Evolutionary conservation across 768 basidiomycete genomes (phyloP), one percentile per base, ranked within the genome.

Genomic region (Hygrocybe punicea): DNA sequence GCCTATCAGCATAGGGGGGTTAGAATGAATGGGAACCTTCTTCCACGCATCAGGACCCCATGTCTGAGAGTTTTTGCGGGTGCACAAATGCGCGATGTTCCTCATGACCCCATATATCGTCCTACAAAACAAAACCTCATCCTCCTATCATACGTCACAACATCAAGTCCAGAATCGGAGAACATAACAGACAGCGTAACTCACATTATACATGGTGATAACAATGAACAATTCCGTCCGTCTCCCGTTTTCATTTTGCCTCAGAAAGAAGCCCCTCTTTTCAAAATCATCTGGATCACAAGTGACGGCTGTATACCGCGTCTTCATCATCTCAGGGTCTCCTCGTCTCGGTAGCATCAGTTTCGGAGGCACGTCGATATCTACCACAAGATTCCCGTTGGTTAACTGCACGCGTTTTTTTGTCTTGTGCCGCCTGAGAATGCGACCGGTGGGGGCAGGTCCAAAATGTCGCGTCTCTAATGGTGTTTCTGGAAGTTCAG

Each of bases 1-100:
- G 35, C 45, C 7, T 23, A 23, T 29, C 21, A 21, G 16, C 21
- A 51, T 16, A 59, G n/a, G 35, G n/a, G 14, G 7, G 48, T 29
- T 24, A 5, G 13, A 36, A 40, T 8, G n/a, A 34, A 45, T 17
- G 49, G 60, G 19, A 49, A 84, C 89, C 82, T 97, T 98, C 71
- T 98, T 93, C 96, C 96, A 98, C 4, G 93, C 89, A 45, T 96
- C 93, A 3, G 85, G 83, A 2, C 96, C 96, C 96, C 96, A 98
- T 4, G 93, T 97, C 64, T 92, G 90, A 9, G 90, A 93, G 58
- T 88, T 88, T 67, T 91, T 91, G 29, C 96, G 84, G 19, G 89
- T 84, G 66, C 90, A 91, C 17, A 91, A 75, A 70, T 89, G 87
- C 6, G 86, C 78, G 46, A 91, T 89, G 65, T 91, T 91, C 45